These are phyloP conservation scores for Penicillium waksmanii DNA, from an alignment of 495 filamentous ascomycete genomes.

Conservation along the genomic window DNA sequence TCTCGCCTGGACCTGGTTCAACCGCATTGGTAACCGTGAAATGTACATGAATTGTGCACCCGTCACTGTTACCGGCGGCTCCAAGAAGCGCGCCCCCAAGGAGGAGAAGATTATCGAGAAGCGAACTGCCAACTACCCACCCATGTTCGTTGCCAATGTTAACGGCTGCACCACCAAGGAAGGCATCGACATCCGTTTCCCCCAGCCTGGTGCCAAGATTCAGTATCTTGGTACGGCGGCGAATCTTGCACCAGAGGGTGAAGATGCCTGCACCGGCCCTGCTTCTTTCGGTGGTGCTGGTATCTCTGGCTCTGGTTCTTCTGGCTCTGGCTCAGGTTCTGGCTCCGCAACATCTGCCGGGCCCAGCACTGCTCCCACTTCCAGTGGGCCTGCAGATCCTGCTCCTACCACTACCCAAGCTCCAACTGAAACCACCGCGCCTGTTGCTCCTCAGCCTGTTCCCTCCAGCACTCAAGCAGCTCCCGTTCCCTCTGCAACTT, in stretches of 20 bases:
- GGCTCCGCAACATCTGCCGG: constrained; percentile 17
- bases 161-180: constrained; percentile 63
- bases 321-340: constrained; percentile 15
- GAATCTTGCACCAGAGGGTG: constrained; percentile 34
- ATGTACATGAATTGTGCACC: constrained; percentile 96
- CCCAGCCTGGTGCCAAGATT: constrained; percentile 72
- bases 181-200: constrained; percentile 63
- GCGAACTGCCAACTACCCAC: constrained; percentile 59
- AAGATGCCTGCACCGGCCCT: constrained; percentile 38
- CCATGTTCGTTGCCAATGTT: constrained; percentile 83
- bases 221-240: constrained; percentile 27
- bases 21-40: constrained; percentile 83
- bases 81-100: constrained; percentile 42
- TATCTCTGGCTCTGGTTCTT: constrained; percentile 13
- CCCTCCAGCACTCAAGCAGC: constrained; percentile 16
- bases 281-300: constrained; percentile 35
- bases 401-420: constrained; percentile 27
- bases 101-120: constrained; percentile 33
- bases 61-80: constrained; percentile 61
- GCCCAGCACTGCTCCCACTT: constrained; percentile 18
- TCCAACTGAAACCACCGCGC: constrained; percentile 8
- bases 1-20: constrained; percentile 91
- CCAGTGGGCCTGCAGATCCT: constrained; percentile 35
- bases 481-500: constrained; percentile 20
- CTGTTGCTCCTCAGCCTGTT: constrained; percentile 21